Conservation (phyloP, 495 filamentous ascomycete species). For the Gamarada debralockiae region DNA sequence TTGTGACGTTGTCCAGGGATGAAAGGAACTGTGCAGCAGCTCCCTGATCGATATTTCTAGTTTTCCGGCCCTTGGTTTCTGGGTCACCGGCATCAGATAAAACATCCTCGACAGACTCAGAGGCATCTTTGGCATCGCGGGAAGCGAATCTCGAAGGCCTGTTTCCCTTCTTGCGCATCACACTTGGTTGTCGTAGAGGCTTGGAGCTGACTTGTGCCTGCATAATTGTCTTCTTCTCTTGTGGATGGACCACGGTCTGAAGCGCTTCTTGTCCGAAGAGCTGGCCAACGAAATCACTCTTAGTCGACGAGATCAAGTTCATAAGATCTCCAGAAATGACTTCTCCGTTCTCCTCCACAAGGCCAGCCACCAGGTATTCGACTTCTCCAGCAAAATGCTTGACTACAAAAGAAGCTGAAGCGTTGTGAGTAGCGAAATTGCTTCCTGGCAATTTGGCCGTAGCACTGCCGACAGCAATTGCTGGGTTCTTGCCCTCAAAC, state of each 20-base stretch:
- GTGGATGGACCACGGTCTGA: slow-evolving; percentile 84
- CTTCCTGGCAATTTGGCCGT: slow-evolving; percentile 68
- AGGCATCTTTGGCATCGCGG: slow-evolving; percentile 24
- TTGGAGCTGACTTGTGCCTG: slow-evolving; percentile 95
- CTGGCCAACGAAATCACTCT: slow-evolving; percentile 81
- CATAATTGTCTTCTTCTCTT: slow-evolving; percentile 86
- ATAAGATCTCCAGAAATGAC: slow-evolving; percentile 93
- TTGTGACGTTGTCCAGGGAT: slow-evolving; percentile 82
- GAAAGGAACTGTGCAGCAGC: slow-evolving; percentile 90
- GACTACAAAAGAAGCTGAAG: slow-evolving; percentile 76
- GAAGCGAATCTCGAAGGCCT: slow-evolving; percentile 40
- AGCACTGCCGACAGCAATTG: slow-evolving; percentile 69
- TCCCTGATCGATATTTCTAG: slow-evolving; percentile 63
- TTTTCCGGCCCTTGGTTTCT: slow-evolving; percentile 33
- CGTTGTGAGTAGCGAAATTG: slow-evolving; percentile 77
- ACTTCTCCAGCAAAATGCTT: slow-evolving; percentile 95
- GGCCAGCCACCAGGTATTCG: slow-evolving; percentile 81
- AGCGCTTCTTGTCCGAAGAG: slow-evolving; percentile 92
- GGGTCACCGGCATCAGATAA: slow-evolving; percentile 45
- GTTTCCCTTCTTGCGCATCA: slow-evolving; percentile 70
- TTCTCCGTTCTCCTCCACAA: slow-evolving; percentile 93
- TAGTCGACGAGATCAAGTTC: slow-evolving; percentile 86
- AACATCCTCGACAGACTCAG: slow-evolving; percentile 43
- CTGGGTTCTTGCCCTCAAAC: slow-evolving; percentile 90
- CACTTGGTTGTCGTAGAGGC: slow-evolving; percentile 85